Percentiles rank a stretch among this genome's conserved stretches.
phyloP scores from a whole-genome alignment of 2,329 filamentous ascomycete species.

The Sphaerulina populicola region DNA sequence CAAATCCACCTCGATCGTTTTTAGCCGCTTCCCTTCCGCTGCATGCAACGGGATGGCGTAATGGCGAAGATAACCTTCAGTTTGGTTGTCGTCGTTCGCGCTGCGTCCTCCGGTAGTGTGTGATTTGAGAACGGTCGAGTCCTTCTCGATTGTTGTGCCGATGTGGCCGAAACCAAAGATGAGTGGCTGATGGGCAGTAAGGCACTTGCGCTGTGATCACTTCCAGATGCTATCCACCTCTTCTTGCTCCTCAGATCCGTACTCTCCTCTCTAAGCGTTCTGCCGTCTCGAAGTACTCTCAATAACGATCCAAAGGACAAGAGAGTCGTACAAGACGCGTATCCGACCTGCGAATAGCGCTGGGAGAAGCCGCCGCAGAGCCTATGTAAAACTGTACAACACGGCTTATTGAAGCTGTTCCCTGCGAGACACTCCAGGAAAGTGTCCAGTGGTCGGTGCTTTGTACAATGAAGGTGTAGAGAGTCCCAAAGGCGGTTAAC shows the following conservation, averaged over 20 bases:
- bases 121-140: neutral
- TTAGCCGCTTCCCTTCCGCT: neutral
- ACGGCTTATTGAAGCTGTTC: neutral
- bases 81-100: neutral
- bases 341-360: constrained; percentile 7
- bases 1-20: neutral
- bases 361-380: neutral
- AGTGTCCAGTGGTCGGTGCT: constrained; percentile 5
- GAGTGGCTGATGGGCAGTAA: too few species aligned
- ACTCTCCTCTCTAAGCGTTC: neutral
- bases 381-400: neutral
- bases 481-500: constrained; percentile 9
- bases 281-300: neutral
- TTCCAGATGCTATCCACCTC: neutral
- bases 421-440: neutral
- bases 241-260: neutral
- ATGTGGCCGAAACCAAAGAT: neutral
- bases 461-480: constrained; percentile 16
- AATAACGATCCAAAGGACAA: neutral
- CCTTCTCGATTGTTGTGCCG: neutral
- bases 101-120: neutral
- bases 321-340: neutral
- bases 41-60: neutral
- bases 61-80: neutral
- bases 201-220: too few species aligned